These are phyloP conservation scores for Hypoxylon perforatum DNA, from an alignment of 495 filamentous ascomycete species.

Conservation along the genomic window DNA sequence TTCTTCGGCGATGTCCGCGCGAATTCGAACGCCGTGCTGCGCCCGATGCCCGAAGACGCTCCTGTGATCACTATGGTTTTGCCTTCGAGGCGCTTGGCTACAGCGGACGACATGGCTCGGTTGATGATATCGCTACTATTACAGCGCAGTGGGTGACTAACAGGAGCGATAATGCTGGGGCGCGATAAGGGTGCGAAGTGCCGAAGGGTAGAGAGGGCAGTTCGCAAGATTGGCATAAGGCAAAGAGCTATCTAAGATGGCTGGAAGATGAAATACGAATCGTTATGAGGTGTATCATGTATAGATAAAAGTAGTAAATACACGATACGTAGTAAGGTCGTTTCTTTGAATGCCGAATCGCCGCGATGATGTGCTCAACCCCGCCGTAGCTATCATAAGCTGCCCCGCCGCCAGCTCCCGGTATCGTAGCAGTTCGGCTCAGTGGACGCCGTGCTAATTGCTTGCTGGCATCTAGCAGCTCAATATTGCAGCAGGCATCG, in stretches of 20 bases:
- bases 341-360: slow-evolving; percentile 23
- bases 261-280: not conserved
- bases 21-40: slow-evolving; percentile 88
- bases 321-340: not conserved
- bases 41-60: slow-evolving; percentile 92
- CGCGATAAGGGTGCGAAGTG: slow-evolving; percentile 12
- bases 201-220: slow-evolving; percentile 25
- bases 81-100: slow-evolving; percentile 87
- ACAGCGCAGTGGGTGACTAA: not conserved
- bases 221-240: slow-evolving; percentile 33
- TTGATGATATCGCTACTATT: slow-evolving; percentile 2
- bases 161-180: not conserved
- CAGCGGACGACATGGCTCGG: slow-evolving; percentile 75
- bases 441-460: slow-evolving; percentile 13
- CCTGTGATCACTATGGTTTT: slow-evolving; percentile 95
- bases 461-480: too few species aligned
- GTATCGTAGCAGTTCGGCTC: slow-evolving; percentile 34
- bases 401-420: slow-evolving; percentile 35
- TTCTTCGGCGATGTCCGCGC: slow-evolving; percentile 81
- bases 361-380: slow-evolving; percentile 40
- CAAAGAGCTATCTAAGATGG: not conserved
- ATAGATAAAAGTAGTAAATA: not conserved
- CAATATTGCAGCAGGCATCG: too few species aligned
- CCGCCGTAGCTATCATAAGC: slow-evolving; percentile 28
- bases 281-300: not conserved